Evolutionary conservation across 179 eudicot genomes (phyloP), one percentile per base, ranked within the genome.

Genomic region (Corrigiola litoralis): DNA sequence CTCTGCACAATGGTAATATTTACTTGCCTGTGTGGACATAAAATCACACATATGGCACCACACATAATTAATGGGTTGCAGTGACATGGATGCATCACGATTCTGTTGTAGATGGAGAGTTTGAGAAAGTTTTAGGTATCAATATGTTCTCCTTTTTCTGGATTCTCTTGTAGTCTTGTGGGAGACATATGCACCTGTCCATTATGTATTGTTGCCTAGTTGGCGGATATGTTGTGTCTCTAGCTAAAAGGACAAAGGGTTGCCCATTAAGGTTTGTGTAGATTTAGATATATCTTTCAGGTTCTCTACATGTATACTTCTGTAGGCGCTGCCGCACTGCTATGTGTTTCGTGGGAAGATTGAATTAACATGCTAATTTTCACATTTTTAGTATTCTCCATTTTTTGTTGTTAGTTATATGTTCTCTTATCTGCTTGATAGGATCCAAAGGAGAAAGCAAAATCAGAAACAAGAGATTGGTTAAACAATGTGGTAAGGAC

Each of bases 401-500:
- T 44, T 4, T 27, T 29, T n/a, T 5, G 33, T 67, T 24, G 24
- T 53, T 44, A 37, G 13, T 71, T 71, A 42, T 60, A 60, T 67
- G 40, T 29, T 50, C 13, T 33, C n/a, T 37, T 20, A 25, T 70
- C 53, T 47, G 24, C 74, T 72, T 40, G 53, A 68, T 75, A 94
- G 97, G 99, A 94, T 58, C 99, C 99, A 1, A 94, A 77, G 87
- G 99, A 94, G 77, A 94, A 90, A 75, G 99, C 99, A 38, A 94
- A 94, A 63, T 83, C 99, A 48, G 99, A 94, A 77, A 94, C 99
- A 61, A 82, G 99, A 80, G 99, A 94, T 69, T 94, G 99, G 99
- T 60, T 94, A 70, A 94, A 94, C 84, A 88, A 84, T 79, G 87
- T 87, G 96, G 99, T 91, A 90, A 60, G 89, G 13, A 29, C 51